Evolutionary conservation across 192 early-diverging fungal genomes (phyloP), one percentile per base, ranked within the genome.

Genomic region (Ambispora gerdemannii): DNA sequence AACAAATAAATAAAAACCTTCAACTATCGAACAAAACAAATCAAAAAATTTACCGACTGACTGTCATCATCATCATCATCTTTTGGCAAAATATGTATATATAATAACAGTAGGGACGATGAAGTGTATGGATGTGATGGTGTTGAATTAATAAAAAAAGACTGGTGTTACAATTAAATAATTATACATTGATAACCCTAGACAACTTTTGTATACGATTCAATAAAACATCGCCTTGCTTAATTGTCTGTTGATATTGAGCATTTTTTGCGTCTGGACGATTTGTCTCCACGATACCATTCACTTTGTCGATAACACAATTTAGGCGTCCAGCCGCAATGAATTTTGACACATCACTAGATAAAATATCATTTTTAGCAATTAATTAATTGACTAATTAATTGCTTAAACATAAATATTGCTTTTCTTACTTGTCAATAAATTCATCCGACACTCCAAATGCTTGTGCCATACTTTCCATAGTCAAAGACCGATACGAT

Each of bases 291-390:
- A 99, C 93, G 38, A 97, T 89, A 8, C 97, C 97, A 69, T 89
- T 91, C 11, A 99, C 97, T 79, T 99, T 99, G 81, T 99, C 97
- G 80, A 99, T 98, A 13, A 97, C 95, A 69, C 94, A 96, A 82
- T 99, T 96, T 47, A 99, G 82, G 34, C 97, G 91, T 13, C 95
- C 95, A 13, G 94, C 91, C 20, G 95, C 92, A 77, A 98, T 95
- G 77, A 96, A 98, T 64, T 89, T 90, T 55, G 92, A 90, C 63
- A 99, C 79, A 76, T 99, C 97, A 74, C 91, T 93, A 62, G 15
- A 11, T 38, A 53, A 58, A 24, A n/a, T 32, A 35, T 49, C 32
- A 61, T 22, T n/a, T 31, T 38, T 3, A 63, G 25, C 27, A 65
- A 58, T 35, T 33, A 32, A 66, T 33, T n/a, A n/a, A n/a, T n/a